Evolutionary conservation across 305 asterid genomes (phyloP).

Genomic region (Rubia tinctorum): DNA sequence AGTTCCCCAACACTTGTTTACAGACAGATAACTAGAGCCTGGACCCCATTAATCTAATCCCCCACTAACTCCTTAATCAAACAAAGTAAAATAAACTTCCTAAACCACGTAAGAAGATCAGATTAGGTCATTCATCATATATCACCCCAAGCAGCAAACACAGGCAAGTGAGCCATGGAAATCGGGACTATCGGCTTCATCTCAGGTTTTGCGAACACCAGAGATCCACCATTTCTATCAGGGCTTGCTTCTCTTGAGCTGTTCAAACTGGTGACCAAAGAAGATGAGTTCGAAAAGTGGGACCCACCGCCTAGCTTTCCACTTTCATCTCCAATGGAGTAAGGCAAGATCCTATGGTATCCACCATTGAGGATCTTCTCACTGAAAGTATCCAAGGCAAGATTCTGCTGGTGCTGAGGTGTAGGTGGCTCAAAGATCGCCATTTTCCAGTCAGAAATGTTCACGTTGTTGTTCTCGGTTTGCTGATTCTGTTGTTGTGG

Average conservation of each 20-base stretch:
- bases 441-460: slow-evolving; percentile 53
- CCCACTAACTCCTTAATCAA: slow-evolving; percentile 21
- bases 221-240: slow-evolving; percentile 33
- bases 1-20: slow-evolving; percentile 31
- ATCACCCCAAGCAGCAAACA: slow-evolving; percentile 65
- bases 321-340: slow-evolving; percentile 36
- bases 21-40: slow-evolving; percentile 29
- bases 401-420: slow-evolving; percentile 20
- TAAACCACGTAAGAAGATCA: slow-evolving; percentile 29
- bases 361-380: slow-evolving; percentile 21
- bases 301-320: slow-evolving; percentile 21
- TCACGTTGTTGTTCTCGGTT: slow-evolving; percentile 13
- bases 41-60: slow-evolving; percentile 35
- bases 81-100: background rate
- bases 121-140: slow-evolving; percentile 19
- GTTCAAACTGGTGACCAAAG: slow-evolving; percentile 62
- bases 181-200: slow-evolving; percentile 43
- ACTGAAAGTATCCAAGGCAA: slow-evolving; percentile 14
- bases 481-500: background rate
- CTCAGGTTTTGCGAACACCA: slow-evolving; percentile 29
- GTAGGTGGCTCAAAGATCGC: slow-evolving; percentile 20
- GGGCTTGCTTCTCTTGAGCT: slow-evolving; percentile 82
- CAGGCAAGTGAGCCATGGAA: slow-evolving; percentile 59
- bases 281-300: slow-evolving; percentile 59
- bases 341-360: slow-evolving; percentile 30